These are phyloP conservation scores for Colletotrichum karsti DNA, from an alignment of 2,329 filamentous ascomycete genomes.

Conservation along the genomic window DNA sequence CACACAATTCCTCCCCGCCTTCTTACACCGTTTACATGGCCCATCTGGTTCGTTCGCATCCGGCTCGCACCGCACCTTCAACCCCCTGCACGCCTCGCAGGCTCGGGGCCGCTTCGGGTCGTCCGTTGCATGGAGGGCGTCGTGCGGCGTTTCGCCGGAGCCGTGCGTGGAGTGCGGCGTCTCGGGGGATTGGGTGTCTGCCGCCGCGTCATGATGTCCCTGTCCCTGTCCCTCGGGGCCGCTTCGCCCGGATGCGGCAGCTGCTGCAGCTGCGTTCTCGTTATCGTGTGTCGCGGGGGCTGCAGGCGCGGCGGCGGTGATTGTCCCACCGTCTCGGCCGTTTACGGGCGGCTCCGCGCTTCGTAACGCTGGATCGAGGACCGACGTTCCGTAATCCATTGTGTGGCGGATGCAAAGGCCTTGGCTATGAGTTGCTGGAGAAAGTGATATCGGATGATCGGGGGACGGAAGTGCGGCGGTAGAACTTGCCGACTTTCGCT, in stretches of 20 bases:
- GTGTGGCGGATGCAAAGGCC: background rate
- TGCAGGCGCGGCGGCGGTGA: background rate
- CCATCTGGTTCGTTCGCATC: conserved; percentile 69
- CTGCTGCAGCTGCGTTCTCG: background rate
- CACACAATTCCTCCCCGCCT: conserved; percentile 80
- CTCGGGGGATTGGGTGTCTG: conserved; percentile 10
- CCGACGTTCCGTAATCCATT: conserved; percentile 21
- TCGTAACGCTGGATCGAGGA: conserved; percentile 28
- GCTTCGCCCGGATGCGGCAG: conserved; percentile 1
- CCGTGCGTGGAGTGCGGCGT: conserved; percentile 19
- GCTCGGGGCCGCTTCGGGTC: conserved; percentile 75
- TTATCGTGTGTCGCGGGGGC: background rate
- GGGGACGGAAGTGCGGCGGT: conserved; percentile 25
- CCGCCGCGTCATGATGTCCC: background rate
- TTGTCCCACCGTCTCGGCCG: background rate
- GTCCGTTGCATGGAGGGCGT: conserved; percentile 25
- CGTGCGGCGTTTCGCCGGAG: conserved; percentile 16
- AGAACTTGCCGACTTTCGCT: conserved; percentile 23
- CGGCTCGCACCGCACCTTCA: conserved; percentile 88
- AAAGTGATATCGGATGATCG: conserved; percentile 20
- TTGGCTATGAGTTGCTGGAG: conserved; percentile 1
- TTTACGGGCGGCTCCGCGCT: background rate
- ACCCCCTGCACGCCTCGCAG: conserved; percentile 78
- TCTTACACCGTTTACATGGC: conserved; percentile 79
- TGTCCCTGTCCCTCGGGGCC: conserved; percentile 5